Base-by-base conservation (phyloP, 106 monocot species). In the Dioscorea dumetorum region DNA sequence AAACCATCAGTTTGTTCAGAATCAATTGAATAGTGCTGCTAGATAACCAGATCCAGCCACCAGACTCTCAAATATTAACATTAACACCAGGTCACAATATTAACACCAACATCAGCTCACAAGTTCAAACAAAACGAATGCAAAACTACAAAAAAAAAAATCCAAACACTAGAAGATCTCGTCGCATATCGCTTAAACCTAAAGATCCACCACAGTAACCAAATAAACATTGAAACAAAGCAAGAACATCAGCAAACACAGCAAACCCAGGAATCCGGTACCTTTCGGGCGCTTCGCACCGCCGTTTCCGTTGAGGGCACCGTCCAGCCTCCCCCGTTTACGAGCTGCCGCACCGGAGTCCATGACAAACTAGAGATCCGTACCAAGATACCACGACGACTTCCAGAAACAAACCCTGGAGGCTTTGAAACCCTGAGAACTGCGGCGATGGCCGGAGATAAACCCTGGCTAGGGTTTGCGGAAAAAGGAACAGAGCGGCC, bases 261-360 rank as follows among this genome's bases (percentile, higher is more conserved):
- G n/a, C 54, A 60, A 60, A 14, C 7, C 17, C 8, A 49, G 41
- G 35, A 22, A 49, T 15, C 17, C 0, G 67, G 28, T 50, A 83
- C 83, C 82, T 74, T 63, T 87, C 8, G 32, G 12, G 54, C 74
- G 70, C 83, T 87, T 87, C 61, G 70, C 11, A n/a, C 66, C 79
- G 50, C 24, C 61, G 22, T 49, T 70, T 32, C 82, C 82, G 62
- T 53, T 67, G 11, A 62, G n/a, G 22, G 71, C 31, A 9, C 70
- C 71, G 24, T 70, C 62, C n/a, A 48, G 60, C 57, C 76, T 80
- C 53, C 62, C 76, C 63, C 86, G 73, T 79, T 79, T 79, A 35
- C 70, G 49, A 22, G 61, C 74, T 11, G 63, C 62, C 1, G 58
- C 78, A 19, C 50, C 14, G 8, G 67, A 31, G 17, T 68, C 78